Base-by-base conservation (phyloP, 2,329 filamentous ascomycete species). In the Cercospora sp. region DNA sequence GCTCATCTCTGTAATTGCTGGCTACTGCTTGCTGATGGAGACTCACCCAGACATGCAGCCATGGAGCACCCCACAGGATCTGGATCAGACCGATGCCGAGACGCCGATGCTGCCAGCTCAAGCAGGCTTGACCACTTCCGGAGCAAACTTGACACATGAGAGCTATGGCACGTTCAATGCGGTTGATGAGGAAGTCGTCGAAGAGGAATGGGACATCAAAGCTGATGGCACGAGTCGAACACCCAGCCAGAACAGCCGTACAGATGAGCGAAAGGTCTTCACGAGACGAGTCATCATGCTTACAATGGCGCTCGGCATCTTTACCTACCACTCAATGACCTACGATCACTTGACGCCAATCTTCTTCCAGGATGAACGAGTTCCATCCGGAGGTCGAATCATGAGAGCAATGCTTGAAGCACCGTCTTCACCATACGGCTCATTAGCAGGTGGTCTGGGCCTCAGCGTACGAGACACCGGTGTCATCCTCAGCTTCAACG, bases 301-400 rank as follows among this genome's bases (percentile, higher is more conserved):
- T 63, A 88, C 95, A 45, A 76, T 93, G n/a, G 90, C 94, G 1
- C 82, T 97, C 59, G 92, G 91, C 55, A 92, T 97, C 71, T 97
- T 97, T 81, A 95, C 93, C 4, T 97, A 97, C 78, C 94, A 97
- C 80, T 93, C 91, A 43, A 97, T 97, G 93, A 93, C 91, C 0
- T 97, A 92, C 80, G 94, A 97, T 76, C 92, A 97, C 26, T 86
- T 97, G 0, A 85, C 97, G 64, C 94, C 94, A 7, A 97, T 97
- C 68, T 97, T 97, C 81, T 88, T 97, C 62, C 93, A 97, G 78
- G 93, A 97, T 74, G 85, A 89, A 49, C 86, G 87, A 32, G 81
- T 80, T 70, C 77, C 80, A 28, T 77, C 82, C 57, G 79, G 82
- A 51, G 68, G 69, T 13, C 69, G 72, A 12, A 73, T 70, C 21